These are phyloP conservation scores for Leishmania aethiopica DNA, from an alignment of 208 protist species.

Conservation along the genomic window DNA sequence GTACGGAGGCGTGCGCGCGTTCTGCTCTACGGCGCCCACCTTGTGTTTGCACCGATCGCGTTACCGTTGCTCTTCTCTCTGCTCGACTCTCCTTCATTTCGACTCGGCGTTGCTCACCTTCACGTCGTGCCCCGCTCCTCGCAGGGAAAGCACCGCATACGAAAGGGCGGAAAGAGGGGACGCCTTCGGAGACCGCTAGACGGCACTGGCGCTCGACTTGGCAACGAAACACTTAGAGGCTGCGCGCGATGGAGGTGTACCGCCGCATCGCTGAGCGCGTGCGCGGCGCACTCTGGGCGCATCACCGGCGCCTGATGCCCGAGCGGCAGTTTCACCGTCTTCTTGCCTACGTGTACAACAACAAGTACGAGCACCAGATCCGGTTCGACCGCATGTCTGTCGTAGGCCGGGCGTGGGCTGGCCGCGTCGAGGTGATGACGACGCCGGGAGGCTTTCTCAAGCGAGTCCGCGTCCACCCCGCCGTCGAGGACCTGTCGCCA, in stretches of 20 bases:
- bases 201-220: neutral
- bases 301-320: constrained; percentile 90
- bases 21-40: neutral
- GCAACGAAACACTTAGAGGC: neutral
- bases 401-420: constrained; percentile 78
- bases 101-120: neutral
- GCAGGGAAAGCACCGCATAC: neutral
- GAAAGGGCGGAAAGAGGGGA: neutral
- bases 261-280: constrained; percentile 89
- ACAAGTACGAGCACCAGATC: constrained; percentile 94
- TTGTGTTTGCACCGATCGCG: neutral
- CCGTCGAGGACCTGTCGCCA: constrained; percentile 72
- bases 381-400: constrained; percentile 91
- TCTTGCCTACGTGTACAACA: constrained; percentile 93
- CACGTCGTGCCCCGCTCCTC: neutral
- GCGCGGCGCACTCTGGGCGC: constrained; percentile 89
- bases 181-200: neutral
- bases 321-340: constrained; percentile 93
- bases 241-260: constrained; percentile 85
- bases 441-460: constrained; percentile 86
- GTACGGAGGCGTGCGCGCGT: neutral
- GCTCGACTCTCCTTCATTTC: neutral
- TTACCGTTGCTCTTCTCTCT: neutral
- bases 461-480: constrained; percentile 82
- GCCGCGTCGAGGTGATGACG: constrained; percentile 87